phyloP scores from a whole-genome alignment of 768 basidiomycete species.

The Naganishia kalamii region DNA sequence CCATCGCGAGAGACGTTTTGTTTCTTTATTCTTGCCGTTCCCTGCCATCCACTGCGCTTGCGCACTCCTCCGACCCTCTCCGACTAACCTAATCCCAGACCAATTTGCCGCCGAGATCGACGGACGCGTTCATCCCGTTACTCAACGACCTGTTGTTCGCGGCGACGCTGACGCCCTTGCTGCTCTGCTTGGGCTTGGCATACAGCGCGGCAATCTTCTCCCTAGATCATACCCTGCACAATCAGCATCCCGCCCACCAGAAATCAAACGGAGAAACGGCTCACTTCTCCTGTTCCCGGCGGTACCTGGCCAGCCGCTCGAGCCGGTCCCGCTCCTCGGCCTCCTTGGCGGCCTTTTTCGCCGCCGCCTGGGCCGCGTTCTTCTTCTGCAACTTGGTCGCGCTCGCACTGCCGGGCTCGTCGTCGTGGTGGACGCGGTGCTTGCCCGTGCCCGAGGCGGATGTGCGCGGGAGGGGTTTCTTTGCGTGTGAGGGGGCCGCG shows the following conservation, averaged over 20 bases:
- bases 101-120: background rate
- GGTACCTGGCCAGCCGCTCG: constrained; percentile 14
- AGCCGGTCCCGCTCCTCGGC: constrained; percentile 17
- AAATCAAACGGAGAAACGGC: background rate
- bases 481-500: background rate
- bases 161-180: constrained; percentile 1
- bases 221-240: background rate
- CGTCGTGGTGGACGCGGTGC: constrained; percentile 7
- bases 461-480: constrained; percentile 5
- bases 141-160: constrained; percentile 11
- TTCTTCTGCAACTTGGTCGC: constrained; percentile 21
- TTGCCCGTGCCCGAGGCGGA: background rate
- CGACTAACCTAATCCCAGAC: constrained; percentile 10
- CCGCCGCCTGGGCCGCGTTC: constrained; percentile 14
- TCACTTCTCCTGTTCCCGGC: constrained; percentile 14
- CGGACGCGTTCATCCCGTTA: constrained; percentile 7
- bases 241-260: background rate
- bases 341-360: constrained; percentile 19
- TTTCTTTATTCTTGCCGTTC: no score
- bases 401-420: background rate
- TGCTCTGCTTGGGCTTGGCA: constrained; percentile 1
- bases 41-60: no score
- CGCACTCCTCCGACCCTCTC: no score
- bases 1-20: no score
- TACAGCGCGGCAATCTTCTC: constrained; percentile 10